These are phyloP conservation scores for Tolypocladium tropicale DNA, from an alignment of 2,329 filamentous ascomycete species.

Conservation along the genomic window DNA sequence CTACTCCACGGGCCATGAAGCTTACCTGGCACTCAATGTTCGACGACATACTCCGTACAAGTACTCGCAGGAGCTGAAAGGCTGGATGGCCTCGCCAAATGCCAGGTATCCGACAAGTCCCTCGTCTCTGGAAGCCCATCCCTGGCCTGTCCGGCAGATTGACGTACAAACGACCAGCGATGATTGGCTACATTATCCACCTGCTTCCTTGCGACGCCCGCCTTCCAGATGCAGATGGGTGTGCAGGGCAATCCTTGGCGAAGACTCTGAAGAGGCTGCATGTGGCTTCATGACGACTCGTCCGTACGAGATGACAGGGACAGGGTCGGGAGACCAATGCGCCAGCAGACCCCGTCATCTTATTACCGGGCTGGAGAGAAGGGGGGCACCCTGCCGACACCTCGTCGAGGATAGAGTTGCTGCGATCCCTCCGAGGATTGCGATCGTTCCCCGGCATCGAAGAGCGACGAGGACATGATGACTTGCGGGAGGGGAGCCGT, in stretches of 20 bases:
- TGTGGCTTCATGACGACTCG: slow-evolving; percentile 1
- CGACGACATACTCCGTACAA: too few species aligned
- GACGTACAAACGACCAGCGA: background rate
- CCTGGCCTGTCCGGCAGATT: background rate
- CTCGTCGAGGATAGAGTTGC: too few species aligned
- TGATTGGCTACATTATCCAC: background rate
- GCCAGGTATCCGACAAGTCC: background rate
- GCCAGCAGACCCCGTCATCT: background rate
- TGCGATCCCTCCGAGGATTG: too few species aligned
- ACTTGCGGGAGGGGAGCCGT: background rate
- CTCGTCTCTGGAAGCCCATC: background rate
- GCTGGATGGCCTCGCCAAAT: too few species aligned
- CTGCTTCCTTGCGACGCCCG: background rate
- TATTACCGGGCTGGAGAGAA: background rate
- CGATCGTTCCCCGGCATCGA: background rate
- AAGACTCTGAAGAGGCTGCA: background rate
- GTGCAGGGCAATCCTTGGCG: background rate
- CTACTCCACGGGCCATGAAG: too few species aligned
- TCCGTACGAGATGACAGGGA: background rate
- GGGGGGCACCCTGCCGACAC: too few species aligned
- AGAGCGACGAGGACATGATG: background rate
- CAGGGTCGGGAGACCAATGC: background rate
- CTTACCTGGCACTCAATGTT: too few species aligned
- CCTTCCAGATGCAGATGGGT: background rate
- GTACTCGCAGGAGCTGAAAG: background rate